Conservation (phyloP, 2,329 filamentous ascomycete genomes). For the Amesomyces nigricolor region DNA sequence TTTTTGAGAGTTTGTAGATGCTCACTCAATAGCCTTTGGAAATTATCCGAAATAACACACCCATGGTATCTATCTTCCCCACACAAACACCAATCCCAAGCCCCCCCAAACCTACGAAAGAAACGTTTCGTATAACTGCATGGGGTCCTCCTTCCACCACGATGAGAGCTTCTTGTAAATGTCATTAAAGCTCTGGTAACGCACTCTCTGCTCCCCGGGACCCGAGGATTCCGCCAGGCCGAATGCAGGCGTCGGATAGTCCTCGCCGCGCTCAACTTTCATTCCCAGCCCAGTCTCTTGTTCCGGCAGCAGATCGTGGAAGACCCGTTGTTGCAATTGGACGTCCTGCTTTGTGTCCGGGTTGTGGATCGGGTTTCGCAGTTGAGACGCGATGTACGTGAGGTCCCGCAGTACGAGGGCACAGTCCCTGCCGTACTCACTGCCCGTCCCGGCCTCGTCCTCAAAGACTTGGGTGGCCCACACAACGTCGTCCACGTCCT, state of each 20-base stretch:
- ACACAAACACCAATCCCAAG: neutral
- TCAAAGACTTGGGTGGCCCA: conserved; percentile 41
- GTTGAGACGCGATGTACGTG: conserved; percentile 32
- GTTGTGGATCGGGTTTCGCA: conserved; percentile 25
- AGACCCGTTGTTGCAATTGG: neutral
- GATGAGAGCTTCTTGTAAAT: conserved; percentile 8
- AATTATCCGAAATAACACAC: conserved; percentile 1
- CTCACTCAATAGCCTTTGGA: neutral
- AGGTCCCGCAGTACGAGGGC: conserved; percentile 37
- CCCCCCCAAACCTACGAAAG: conserved; percentile 9
- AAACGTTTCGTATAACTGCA: conserved; percentile 14
- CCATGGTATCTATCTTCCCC: conserved; percentile 15
- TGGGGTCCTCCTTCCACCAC: conserved; percentile 16
- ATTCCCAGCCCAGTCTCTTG: neutral
- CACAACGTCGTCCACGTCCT: conserved; percentile 32
- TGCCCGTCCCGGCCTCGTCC: conserved; percentile 35
- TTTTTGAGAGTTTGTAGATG: conserved; percentile 40
- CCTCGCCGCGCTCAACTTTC: neutral
- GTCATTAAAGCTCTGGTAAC: conserved; percentile 8
- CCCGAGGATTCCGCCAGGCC: neutral
- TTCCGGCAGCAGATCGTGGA: conserved; percentile 6
- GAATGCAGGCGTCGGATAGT: neutral
- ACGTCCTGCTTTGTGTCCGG: conserved; percentile 10
- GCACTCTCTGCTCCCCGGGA: neutral
- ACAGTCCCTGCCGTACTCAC: conserved; percentile 36